A percentile compares a stretch with the other conserved stretches of the same genome.
Evolutionary conservation across 2,329 filamentous ascomycete genomes (phyloP).

Genomic region (Fusarium hainanense): DNA sequence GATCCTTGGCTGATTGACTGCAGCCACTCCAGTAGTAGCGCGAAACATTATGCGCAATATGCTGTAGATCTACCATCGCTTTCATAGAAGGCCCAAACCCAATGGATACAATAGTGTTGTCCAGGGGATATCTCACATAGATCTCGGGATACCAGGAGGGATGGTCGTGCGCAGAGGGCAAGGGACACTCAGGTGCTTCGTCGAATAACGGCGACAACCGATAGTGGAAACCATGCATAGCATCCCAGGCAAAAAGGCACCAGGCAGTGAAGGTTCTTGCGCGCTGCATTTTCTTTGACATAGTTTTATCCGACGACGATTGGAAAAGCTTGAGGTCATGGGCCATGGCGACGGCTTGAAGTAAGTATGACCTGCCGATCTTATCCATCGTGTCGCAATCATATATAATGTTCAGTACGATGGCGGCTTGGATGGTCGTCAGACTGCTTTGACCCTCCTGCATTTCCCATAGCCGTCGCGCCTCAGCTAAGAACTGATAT

Average conservation of each 20-base stretch:
- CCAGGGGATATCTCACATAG: background rate
- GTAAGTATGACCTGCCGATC: background rate
- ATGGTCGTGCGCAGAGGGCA: background rate
- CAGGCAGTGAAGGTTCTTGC: background rate
- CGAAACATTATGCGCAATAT: background rate
- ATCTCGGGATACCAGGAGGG: background rate
- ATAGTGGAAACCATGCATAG: background rate
- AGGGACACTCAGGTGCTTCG: background rate
- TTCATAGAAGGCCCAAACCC: background rate
- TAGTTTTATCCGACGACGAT: rapidly evolving
- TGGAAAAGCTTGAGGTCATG: background rate
- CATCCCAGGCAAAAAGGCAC: background rate
- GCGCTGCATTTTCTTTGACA: background rate
- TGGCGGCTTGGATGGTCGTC: too few species aligned
- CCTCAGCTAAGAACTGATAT: too few species aligned
- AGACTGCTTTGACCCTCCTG: too few species aligned
- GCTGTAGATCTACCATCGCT: background rate
- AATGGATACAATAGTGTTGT: background rate
- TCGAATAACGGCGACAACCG: background rate
- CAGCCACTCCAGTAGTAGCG: background rate
- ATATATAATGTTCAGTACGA: background rate
- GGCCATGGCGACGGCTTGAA: background rate
- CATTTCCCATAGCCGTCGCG: too few species aligned
- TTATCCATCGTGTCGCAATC: background rate
- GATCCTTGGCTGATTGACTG: background rate